Evolutionary conservation across 805 yeast genomes (phyloP), one percentile per base, ranked within the genome.

Genomic region (Metschnikowia sp.): DNA sequence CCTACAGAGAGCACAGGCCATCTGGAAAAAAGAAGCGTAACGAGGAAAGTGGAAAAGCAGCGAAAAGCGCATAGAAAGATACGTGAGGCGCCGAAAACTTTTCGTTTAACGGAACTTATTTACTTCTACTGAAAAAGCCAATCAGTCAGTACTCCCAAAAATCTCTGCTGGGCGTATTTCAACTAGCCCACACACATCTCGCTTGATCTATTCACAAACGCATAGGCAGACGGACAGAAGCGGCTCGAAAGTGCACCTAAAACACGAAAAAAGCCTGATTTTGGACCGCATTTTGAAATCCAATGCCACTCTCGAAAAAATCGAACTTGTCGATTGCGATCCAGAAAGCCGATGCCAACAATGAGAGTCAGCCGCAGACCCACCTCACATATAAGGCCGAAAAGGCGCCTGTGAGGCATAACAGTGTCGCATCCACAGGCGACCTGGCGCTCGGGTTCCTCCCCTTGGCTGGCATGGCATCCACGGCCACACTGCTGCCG

Each of bases 241-340:
- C 22, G 22, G 22, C 33, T n/a, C 33, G n/a, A 32, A 32, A 32
- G 10, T 32, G 33, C 33, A 32, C 6, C 33, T 32, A n/a, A 32
- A 4, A 32, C 33, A 11, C 33, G n/a, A 8, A 32, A 32, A 32
- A 32, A 3, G 8, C 33, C 33, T 11, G 33, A n/a, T 32, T n/a
- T n/a, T 11, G n/a, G n/a, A 11, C 33, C 33, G n/a, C n/a, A 4
- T 8, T 32, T 12, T 9, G 28, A 28, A 32, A 39, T 29, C 46
- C 30, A 47, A 60, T 61, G 64, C 61, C 64, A 18, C 56, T 54
- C 19, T 47, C 61, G 32, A 61, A 59, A 42, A 70, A 65, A 54
- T 72, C 76, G 10, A 73, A 73, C 53, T 58, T 73, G 36, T 72
- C 77, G 36, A 57, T 73, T 48, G 78, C 77, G 48, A 73, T 73